Conservation (phyloP, 2,329 filamentous ascomycete species). For the Ceratocystis ficicola region DNA sequence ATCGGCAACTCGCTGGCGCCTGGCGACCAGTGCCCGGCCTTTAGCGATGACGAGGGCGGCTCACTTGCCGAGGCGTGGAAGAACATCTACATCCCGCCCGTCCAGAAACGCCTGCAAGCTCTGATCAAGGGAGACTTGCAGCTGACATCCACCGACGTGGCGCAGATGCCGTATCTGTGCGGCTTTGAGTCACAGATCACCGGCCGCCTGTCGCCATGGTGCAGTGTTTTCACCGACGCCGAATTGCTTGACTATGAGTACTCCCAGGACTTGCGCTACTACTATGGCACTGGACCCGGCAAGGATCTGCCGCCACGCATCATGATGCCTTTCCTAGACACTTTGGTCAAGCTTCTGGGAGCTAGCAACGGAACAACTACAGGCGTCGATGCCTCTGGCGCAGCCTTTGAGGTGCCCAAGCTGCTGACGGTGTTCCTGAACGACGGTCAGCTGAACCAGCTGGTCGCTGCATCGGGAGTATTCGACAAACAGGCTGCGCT, state of each 20-base stretch:
- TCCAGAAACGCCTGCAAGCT: conserved; percentile 42
- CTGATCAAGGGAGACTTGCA: conserved; percentile 43
- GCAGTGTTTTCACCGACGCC: conserved; percentile 47
- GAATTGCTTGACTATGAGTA: conserved; percentile 56
- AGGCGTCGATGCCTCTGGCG: conserved; percentile 37
- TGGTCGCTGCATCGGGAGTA: conserved; percentile 47
- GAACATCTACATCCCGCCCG: conserved; percentile 40
- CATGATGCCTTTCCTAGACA: conserved; percentile 49
- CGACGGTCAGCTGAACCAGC: conserved; percentile 52
- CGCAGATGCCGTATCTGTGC: conserved; percentile 55
- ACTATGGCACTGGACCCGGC: conserved; percentile 50
- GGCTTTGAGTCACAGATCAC: conserved; percentile 59
- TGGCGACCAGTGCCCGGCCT: conserved; percentile 50
- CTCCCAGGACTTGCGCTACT: conserved; percentile 55
- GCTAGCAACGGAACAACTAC: conserved; percentile 37
- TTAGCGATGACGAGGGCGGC: conserved; percentile 42
- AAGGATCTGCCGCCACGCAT: conserved; percentile 42
- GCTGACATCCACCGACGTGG: conserved; percentile 42
- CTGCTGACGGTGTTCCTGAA: conserved; percentile 52
- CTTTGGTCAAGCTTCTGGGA: conserved; percentile 41
- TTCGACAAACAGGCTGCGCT: conserved; percentile 46
- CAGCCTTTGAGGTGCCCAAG: conserved; percentile 39
- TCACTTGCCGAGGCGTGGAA: conserved; percentile 38
- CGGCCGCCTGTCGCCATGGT: conserved; percentile 49
- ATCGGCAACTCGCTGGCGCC: conserved; percentile 52